A percentile compares a stretch with the other conserved stretches of the same genome.
phyloP scores from a whole-genome alignment of 2,329 filamentous ascomycete genomes.

The Fusarium tuaranense region DNA sequence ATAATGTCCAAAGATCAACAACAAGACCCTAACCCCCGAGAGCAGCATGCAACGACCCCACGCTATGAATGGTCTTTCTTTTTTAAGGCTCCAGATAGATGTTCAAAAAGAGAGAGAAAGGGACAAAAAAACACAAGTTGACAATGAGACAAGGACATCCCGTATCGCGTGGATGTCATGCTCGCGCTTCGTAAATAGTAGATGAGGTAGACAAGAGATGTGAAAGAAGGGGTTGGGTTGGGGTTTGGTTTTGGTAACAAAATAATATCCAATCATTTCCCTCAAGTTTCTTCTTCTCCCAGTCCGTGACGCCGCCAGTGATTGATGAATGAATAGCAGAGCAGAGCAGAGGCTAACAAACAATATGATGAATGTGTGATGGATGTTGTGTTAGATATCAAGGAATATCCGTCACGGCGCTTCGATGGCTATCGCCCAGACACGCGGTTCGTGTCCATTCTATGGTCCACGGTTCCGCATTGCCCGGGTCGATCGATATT shows the following conservation, averaged over 20 bases:
- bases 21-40: conserved; percentile 25
- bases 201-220: conserved; percentile 15
- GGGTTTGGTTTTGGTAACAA: background rate
- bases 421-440: conserved; percentile 36
- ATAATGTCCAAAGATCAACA: conserved; percentile 19
- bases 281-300: conserved; percentile 17
- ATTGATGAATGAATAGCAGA: conserved; percentile 31
- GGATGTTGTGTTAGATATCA: conserved; percentile 6
- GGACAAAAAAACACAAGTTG: conserved; percentile 13
- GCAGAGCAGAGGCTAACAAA: conserved; percentile 16
- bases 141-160: conserved; percentile 26
- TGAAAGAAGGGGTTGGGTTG: conserved; percentile 16
- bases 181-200: conserved; percentile 32
- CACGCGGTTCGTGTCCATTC: conserved; percentile 37
- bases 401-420: conserved; percentile 12
- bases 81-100: conserved; percentile 29
- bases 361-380: conserved; percentile 17
- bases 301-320: conserved; percentile 37
- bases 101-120: conserved; percentile 1
- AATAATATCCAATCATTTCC: conserved; percentile 3
- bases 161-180: conserved; percentile 21
- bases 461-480: conserved; percentile 50
- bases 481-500: conserved; percentile 57
- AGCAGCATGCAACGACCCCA: conserved; percentile 39
- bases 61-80: conserved; percentile 43